Conservation (phyloP, 2,329 filamentous ascomycete species). For the Trichoderma sp. region DNA sequence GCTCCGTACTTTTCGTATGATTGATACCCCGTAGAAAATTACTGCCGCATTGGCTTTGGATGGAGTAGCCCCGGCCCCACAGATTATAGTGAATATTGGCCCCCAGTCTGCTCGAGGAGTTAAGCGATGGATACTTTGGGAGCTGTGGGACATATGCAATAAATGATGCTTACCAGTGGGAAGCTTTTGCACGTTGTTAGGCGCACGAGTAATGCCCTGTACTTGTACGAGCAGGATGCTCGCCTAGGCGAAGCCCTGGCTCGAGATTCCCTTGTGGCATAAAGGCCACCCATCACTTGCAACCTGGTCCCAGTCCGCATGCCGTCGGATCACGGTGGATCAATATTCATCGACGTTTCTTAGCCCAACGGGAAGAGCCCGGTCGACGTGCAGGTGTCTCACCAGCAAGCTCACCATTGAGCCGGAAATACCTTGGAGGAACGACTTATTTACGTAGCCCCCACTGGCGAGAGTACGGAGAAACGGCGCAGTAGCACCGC, state of each 20-base stretch:
- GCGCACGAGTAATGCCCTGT: conserved; percentile 14
- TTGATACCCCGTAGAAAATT: not conserved
- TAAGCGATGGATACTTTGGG: conserved; percentile 6
- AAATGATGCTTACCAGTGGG: not conserved
- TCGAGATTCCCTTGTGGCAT: conserved; percentile 1
- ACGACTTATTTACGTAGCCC: conserved; percentile 14
- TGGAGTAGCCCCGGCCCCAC: conserved; percentile 3
- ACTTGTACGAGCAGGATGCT: not conserved
- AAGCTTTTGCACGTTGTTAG: not conserved
- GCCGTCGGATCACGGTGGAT: conserved; percentile 21
- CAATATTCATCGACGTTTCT: conserved; percentile 9
- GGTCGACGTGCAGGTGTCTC: conserved; percentile 15
- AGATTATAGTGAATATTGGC: conserved; percentile 6
- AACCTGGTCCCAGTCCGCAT: conserved; percentile 10
- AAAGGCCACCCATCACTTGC: not conserved
- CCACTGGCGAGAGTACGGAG: conserved; percentile 2
- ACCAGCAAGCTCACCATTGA: conserved; percentile 18
- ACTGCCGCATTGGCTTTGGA: conserved; percentile 1
- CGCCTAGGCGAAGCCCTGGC: conserved; percentile 6
- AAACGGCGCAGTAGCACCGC: not conserved
- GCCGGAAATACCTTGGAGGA: conserved; percentile 16
- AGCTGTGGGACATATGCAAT: conserved; percentile 13
- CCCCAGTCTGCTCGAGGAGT: not conserved
- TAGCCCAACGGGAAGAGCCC: conserved; percentile 6
- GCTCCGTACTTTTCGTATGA: not conserved